Base-by-base conservation (phyloP, 2,329 filamentous ascomycete species). In the Sphaerulina vaccinii region DNA sequence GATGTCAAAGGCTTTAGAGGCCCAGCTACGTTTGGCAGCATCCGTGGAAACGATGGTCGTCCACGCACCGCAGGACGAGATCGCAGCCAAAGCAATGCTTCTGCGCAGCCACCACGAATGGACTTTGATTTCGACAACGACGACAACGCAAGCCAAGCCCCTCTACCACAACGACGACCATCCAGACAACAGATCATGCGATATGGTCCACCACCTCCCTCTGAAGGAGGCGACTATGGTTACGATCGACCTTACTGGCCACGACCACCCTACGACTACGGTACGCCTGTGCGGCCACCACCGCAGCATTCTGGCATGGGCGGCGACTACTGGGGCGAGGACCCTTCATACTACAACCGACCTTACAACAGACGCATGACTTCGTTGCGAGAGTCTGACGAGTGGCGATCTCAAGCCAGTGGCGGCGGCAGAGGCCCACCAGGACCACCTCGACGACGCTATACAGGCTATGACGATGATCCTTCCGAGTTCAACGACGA, bases 161-260 rank as follows among this genome's bases (percentile, higher is more conserved):
- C 43, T 33, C 47, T 52, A 16, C 59, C 62, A 4, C 53, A 53
- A 35, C 51, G 59, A 8, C 51, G 56, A 38, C 60, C 59, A n/a
- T 63, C 61, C 27, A 49, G 61, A 19, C 61, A 62, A 43, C 56
- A 57, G 35, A 49, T 64, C 36, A 62, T 59, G 54, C 56, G 62
- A 38, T 64, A 52, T 39, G 60, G 56, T 19, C 58, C 54, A 16
- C 57, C 56, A 16, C 57, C 56, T 16, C 39, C 39, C 3, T 37
- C 51, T 10, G 51, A 60, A 15, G 51, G 48, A 5, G 60, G 51
- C 44, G 62, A 63, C 15, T 61, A 56, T 42, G 60, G 51, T 11
- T 59, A 65, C 21, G 60, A 62, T 6, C 52, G 55, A 21, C 51
- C 46, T 3, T 59, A 55, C 40, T 55, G 50, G n/a, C 56, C 58